Evolutionary conservation across 2,329 filamentous ascomycete species (phyloP).

Genomic region (Sordariomycetes sp.): DNA sequence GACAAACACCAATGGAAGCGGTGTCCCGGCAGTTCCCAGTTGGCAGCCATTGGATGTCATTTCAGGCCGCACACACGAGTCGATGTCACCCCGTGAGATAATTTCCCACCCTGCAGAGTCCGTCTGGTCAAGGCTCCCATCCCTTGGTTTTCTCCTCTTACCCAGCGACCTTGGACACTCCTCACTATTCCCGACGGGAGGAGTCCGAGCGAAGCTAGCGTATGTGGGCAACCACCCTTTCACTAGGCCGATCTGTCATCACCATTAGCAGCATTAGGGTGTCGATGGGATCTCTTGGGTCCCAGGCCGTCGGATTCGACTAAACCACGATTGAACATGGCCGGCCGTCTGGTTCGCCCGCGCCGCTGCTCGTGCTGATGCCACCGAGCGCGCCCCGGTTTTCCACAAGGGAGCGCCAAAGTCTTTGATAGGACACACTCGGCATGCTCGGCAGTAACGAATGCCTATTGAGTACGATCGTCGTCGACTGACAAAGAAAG

Average conservation of each 20-base stretch:
- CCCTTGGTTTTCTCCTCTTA: neutral
- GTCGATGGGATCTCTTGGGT: slow-evolving; percentile 26
- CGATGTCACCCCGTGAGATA: neutral
- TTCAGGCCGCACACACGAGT: neutral
- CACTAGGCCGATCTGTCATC: slow-evolving; percentile 6
- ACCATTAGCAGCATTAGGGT: slow-evolving; percentile 15
- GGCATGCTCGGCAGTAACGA: no score
- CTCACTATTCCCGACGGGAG: neutral
- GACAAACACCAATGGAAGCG: neutral
- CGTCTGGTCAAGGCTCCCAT: neutral
- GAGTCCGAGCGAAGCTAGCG: neutral
- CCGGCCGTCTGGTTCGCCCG: slow-evolving; percentile 16
- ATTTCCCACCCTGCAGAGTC: neutral
- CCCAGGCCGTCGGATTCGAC: slow-evolving; percentile 12
- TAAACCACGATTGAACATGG: slow-evolving; percentile 15
- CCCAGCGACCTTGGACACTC: neutral
- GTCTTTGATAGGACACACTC: neutral
- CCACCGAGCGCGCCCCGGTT: neutral
- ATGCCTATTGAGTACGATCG: no score
- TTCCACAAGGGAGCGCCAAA: neutral
- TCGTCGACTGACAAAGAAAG: neutral
- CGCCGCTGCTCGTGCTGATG: slow-evolving; percentile 1
- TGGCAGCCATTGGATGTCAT: neutral
- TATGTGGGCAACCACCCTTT: neutral
- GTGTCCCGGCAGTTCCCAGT: neutral